A percentile compares a stretch with the other conserved stretches of the same genome.
phyloP scores from a whole-genome alignment of 805 yeast genomes.

The Tetrapisispora pingtungensis region DNA sequence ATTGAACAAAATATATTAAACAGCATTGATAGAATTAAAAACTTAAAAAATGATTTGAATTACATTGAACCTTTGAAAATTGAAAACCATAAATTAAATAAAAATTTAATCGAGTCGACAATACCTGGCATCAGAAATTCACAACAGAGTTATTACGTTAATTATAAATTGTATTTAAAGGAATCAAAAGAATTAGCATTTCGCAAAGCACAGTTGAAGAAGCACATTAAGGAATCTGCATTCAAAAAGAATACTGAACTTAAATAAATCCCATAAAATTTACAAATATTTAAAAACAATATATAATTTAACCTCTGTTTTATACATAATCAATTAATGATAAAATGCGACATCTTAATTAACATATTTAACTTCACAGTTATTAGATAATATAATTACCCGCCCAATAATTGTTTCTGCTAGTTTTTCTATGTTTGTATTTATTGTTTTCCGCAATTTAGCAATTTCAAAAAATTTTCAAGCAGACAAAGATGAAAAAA shows the following conservation, averaged over 20 bases:
- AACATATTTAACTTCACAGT: too few species aligned
- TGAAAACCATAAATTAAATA: conserved; percentile 7
- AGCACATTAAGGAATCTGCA: not conserved
- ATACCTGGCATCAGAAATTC: conserved; percentile 13
- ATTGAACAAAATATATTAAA: not conserved
- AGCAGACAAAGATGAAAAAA: too few species aligned
- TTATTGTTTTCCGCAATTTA: too few species aligned
- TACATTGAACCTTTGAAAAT: conserved; percentile 12
- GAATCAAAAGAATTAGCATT: conserved; percentile 8
- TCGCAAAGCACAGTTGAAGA: not conserved
- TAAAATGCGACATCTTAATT: too few species aligned
- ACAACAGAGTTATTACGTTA: conserved; percentile 16
- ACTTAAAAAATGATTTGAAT: conserved; percentile 5
- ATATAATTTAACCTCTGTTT: too few species aligned
- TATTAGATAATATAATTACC: too few species aligned
- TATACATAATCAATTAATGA: too few species aligned
- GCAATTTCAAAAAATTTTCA: too few species aligned
- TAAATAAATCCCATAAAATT: too few species aligned
- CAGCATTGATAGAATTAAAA: not conserved
- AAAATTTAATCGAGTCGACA: conserved; percentile 6
- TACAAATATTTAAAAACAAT: too few species aligned
- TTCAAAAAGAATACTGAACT: not conserved
- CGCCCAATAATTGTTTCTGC: too few species aligned
- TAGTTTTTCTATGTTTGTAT: too few species aligned
- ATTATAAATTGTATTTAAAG: conserved; percentile 14